Evolutionary conservation across 495 filamentous ascomycete genomes (phyloP).

Genomic region (Bathelium albidoporum): DNA sequence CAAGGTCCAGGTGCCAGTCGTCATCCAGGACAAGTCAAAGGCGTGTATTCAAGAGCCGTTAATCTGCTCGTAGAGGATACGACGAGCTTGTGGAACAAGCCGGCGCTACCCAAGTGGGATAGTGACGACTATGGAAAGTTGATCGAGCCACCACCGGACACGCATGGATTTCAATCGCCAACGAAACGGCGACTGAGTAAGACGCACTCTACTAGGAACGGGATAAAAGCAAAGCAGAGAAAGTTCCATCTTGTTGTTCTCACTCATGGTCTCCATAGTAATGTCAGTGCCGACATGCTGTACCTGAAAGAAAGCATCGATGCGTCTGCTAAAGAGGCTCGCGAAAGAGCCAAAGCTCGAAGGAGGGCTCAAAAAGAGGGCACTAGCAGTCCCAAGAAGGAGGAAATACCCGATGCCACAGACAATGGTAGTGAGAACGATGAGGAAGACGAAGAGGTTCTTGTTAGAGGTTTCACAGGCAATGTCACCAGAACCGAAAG

Average conservation of each 20-base stretch:
- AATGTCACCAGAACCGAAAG: conserved; percentile 86
- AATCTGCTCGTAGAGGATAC: conserved; percentile 76
- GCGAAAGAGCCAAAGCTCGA: conserved; percentile 41
- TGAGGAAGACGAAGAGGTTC: conserved; percentile 73
- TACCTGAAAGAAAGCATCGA: conserved; percentile 97
- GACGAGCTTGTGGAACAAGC: conserved; percentile 78
- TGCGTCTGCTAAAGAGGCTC: conserved; percentile 59
- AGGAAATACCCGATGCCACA: background rate
- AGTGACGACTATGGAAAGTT: conserved; percentile 28
- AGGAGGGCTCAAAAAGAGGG: conserved; percentile 37
- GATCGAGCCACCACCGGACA: conserved; percentile 12
- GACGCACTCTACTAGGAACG: conserved; percentile 20
- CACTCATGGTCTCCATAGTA: conserved; percentile 92
- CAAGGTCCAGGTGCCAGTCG: conserved; percentile 31
- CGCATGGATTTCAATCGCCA: conserved; percentile 4
- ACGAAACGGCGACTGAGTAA: conserved; percentile 16
- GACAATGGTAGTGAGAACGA: conserved; percentile 44
- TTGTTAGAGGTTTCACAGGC: conserved; percentile 83
- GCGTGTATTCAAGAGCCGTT: conserved; percentile 71
- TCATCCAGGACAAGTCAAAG: conserved; percentile 48
- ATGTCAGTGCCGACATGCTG: conserved; percentile 94
- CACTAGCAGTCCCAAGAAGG: conserved; percentile 5
- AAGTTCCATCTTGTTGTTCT: conserved; percentile 83
- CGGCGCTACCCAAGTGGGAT: conserved; percentile 59
- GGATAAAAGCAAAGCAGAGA: conserved; percentile 43